Evolutionary conservation across 202 grass and related monocot genomes (phyloP).

Genomic region (Brachypodium distachyon): DNA sequence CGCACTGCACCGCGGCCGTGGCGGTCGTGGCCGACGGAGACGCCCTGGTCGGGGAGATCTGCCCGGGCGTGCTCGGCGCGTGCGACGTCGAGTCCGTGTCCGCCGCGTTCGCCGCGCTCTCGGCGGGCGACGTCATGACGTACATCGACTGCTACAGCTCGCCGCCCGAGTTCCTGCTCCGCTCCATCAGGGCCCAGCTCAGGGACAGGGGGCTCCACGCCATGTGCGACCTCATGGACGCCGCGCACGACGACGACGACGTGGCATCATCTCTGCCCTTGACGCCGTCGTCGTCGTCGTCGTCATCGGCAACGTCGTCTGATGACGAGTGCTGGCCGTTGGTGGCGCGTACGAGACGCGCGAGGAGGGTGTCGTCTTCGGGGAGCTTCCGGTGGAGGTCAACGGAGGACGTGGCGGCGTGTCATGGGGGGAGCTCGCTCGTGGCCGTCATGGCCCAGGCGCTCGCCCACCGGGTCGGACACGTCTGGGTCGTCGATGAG

Average conservation of each 20-base stretch:
- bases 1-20: constrained; percentile 46
- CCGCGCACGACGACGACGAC: not conserved
- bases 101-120: constrained; percentile 43
- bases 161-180: constrained; percentile 30
- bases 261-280: not conserved
- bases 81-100: constrained; percentile 29
- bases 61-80: constrained; percentile 35
- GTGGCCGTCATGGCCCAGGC: constrained; percentile 88
- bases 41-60: constrained; percentile 59
- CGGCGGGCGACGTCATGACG: constrained; percentile 44
- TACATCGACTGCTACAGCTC: constrained; percentile 40
- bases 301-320: constrained; percentile 9
- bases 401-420: constrained; percentile 47
- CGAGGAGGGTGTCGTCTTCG: constrained; percentile 34
- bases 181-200: constrained; percentile 33
- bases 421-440: constrained; percentile 68
- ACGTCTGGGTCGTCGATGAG: constrained; percentile 76
- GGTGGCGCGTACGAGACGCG: not conserved
- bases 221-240: constrained; percentile 48
- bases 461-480: constrained; percentile 61
- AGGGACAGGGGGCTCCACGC: constrained; percentile 29
- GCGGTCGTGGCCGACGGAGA: constrained; percentile 42
- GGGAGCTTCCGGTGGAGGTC: constrained; percentile 43
- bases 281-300: not conserved
- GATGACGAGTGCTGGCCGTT: constrained; percentile 30